Conservation (phyloP, 257 asterid genomes). For the Lycium ferocissimum region DNA sequence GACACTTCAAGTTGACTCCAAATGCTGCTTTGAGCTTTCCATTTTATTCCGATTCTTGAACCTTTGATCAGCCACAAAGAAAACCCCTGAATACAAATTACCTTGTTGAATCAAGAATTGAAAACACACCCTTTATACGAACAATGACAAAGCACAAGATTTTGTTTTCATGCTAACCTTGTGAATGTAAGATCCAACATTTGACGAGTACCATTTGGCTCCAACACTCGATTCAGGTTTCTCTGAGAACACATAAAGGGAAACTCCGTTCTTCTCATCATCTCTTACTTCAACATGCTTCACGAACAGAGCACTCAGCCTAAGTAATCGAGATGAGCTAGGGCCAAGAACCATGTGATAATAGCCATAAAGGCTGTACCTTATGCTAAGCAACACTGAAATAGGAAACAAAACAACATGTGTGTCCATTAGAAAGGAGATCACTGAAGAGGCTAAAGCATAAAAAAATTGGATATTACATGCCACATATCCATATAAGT, state of each 20-base stretch:
- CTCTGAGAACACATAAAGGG: slow-evolving; percentile 29
- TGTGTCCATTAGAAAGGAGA: background rate
- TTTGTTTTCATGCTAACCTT: slow-evolving; percentile 3
- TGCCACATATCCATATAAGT: slow-evolving; percentile 34
- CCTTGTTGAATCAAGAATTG: background rate
- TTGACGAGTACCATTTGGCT: slow-evolving; percentile 18
- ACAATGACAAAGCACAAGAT: background rate
- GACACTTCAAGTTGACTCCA: slow-evolving; percentile 34
- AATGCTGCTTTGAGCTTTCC: slow-evolving; percentile 9
- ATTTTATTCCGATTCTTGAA: slow-evolving; percentile 31
- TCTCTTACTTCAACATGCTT: slow-evolving; percentile 30
- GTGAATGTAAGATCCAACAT: slow-evolving; percentile 20
- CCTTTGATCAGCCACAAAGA: slow-evolving; percentile 31
- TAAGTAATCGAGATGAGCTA: slow-evolving; percentile 29
- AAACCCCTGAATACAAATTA: slow-evolving; percentile 16
- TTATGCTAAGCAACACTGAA: slow-evolving; percentile 24
- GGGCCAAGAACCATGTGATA: slow-evolving; percentile 34
- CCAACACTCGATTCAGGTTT: slow-evolving; percentile 33
- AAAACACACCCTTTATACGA: background rate
- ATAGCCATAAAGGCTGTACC: slow-evolving; percentile 30
- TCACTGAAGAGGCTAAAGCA: background rate
- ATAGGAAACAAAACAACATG: background rate
- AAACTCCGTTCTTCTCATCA: slow-evolving; percentile 15
- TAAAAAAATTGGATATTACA: background rate
- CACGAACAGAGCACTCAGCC: slow-evolving; percentile 27